Evolutionary conservation across 2,329 filamentous ascomycete species (phyloP).

Genomic region (Mariannaea sp.): DNA sequence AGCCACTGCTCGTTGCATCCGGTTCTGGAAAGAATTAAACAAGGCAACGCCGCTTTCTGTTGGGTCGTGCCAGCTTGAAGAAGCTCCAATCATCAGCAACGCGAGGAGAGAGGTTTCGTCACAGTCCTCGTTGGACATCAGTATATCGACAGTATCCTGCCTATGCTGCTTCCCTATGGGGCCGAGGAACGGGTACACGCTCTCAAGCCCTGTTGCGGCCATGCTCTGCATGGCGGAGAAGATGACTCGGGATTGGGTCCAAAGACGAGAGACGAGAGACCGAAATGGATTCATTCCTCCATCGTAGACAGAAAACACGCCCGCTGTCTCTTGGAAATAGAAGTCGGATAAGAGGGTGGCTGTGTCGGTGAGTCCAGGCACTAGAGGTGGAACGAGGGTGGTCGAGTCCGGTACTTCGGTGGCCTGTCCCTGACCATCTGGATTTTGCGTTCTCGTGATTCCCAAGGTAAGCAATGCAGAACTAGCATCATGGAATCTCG

Average conservation of each 20-base stretch:
- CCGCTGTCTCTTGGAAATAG: constrained; percentile 22
- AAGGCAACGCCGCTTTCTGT: constrained; percentile 15
- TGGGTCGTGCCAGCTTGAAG: constrained; percentile 22
- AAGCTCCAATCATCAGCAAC: constrained; percentile 21
- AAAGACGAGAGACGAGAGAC: constrained; percentile 15
- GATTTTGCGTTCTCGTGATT: not conserved
- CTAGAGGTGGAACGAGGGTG: not conserved
- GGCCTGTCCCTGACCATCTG: not conserved
- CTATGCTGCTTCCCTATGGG: constrained; percentile 16
- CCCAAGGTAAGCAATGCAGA: not conserved
- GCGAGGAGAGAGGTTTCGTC: constrained; percentile 21
- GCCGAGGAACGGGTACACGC: constrained; percentile 14
- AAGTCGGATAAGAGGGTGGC: constrained; percentile 18
- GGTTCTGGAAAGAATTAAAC: constrained; percentile 24
- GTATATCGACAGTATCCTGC: constrained; percentile 10
- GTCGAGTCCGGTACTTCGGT: not conserved
- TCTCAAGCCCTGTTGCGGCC: constrained; percentile 21
- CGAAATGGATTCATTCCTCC: constrained; percentile 22
- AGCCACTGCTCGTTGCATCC: constrained; percentile 14
- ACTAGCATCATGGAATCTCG: not conserved
- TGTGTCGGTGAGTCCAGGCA: constrained; percentile 6
- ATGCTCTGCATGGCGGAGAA: constrained; percentile 22
- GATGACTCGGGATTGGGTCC: constrained; percentile 18
- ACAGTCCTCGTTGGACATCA: constrained; percentile 14
- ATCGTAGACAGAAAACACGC: constrained; percentile 21